Evolutionary conservation across 371 early-diverging fungal species (phyloP).

Genomic region (Choanephora cucurbitarum): DNA sequence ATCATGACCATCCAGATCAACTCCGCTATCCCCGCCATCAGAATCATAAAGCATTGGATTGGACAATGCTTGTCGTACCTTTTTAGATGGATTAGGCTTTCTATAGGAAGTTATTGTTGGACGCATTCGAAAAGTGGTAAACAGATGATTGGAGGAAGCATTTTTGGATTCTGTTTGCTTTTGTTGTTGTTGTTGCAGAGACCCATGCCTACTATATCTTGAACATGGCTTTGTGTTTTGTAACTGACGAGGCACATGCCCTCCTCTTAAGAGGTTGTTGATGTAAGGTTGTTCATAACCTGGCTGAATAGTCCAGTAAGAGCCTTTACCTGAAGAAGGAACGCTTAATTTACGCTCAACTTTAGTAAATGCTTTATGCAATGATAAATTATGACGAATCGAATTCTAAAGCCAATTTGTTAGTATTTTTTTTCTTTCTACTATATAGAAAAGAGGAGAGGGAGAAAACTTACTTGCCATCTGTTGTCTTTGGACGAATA

Average conservation of each 20-base stretch:
- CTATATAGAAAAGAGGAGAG: not conserved
- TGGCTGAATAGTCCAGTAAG: conserved; percentile 86
- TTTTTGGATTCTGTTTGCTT: conserved; percentile 2
- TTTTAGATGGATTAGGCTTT: conserved; percentile 3
- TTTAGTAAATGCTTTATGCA: conserved; percentile 90
- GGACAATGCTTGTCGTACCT: not conserved
- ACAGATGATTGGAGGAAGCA: conserved; percentile 7
- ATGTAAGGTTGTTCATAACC: conserved; percentile 46
- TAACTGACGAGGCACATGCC: not conserved
- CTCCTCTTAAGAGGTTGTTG: conserved; percentile 32
- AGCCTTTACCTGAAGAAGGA: conserved; percentile 88
- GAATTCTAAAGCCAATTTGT: conserved; percentile 14
- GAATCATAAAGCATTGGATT: conserved; percentile 11
- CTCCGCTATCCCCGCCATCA: conserved; percentile 27
- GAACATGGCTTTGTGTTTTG: too few species aligned
- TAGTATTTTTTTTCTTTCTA: too few species aligned
- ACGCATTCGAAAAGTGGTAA: conserved; percentile 26
- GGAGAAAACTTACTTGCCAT: conserved; percentile 74
- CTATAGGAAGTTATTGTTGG: conserved; percentile 3
- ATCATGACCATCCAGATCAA: conserved; percentile 10
- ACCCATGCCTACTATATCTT: too few species aligned
- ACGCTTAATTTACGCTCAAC: conserved; percentile 84
- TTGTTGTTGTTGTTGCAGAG: too few species aligned
- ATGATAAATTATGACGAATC: conserved; percentile 91
- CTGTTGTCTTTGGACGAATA: conserved; percentile 72